phyloP scores from a whole-genome alignment of 331 rosid species.

The Saraca asoca region DNA sequence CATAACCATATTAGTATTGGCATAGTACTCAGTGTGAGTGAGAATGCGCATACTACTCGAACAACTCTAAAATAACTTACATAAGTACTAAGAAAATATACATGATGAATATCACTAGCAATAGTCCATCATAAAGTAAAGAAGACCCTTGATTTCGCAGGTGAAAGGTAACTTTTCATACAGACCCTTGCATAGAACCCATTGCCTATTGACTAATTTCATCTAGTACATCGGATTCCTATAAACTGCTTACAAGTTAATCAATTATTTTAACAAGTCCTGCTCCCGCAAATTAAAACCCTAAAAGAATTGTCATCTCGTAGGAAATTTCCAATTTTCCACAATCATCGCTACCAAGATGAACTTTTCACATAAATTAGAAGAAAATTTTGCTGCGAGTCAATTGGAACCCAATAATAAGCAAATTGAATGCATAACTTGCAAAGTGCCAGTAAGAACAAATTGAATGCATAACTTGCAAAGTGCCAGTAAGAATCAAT shows the following conservation, averaged over 20 bases:
- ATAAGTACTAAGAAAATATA: neutral
- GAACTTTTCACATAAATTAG: neutral
- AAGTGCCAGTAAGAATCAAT: neutral
- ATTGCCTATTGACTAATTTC: neutral
- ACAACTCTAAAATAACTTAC: neutral
- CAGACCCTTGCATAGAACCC: no score
- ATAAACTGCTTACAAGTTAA: neutral
- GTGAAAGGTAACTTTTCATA: neutral
- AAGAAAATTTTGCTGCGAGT: neutral
- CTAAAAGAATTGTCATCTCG: constrained; percentile 6
- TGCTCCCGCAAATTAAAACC: constrained; percentile 26
- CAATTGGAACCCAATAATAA: neutral
- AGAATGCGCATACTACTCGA: neutral
- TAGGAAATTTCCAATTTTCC: neutral
- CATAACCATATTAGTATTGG: neutral
- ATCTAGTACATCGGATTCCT: neutral
- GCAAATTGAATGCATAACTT: neutral
- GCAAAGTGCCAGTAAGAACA: neutral
- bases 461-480: neutral
- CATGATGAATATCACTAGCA: neutral
- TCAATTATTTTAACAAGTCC: neutral
- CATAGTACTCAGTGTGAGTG: neutral
- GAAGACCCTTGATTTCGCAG: neutral
- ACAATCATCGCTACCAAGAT: neutral
- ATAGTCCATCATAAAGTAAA: neutral